Base-by-base conservation (phyloP, 768 basidiomycete species). In the Tricholoma bakamatsutake region DNA sequence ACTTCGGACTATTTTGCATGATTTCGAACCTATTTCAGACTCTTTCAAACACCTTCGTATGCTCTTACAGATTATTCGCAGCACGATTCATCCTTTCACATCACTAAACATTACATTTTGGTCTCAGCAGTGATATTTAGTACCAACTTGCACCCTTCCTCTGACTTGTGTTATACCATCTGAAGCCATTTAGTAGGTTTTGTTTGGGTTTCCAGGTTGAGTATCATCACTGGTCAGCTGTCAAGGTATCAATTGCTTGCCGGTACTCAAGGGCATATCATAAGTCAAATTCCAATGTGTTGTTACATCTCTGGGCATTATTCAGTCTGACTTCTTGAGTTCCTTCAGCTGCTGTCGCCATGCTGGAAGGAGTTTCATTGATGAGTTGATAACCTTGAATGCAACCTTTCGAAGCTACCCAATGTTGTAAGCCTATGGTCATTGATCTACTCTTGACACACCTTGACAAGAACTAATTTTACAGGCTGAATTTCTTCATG, bases 301-400 rank as follows among this genome's bases (percentile, higher is more conserved):
- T 12, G 49, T 47, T 1, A 73, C 68, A 54, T 75, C 67, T 2
- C 64, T 59, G 9, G 68, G 69, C 46, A 69, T 61, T 5, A 64
- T 54, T 7, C 55, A 15, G 2, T 11, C 24, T 5, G 35, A 40
- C 8, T 65, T 34, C 0, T 57, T 56, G n/a, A 18, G 28, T 15
- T 59, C 54, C 8, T 53, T 35, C 1, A 66, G 27, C 3, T 40
- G 45, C 5, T 59, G 62, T 4, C 66, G 50, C 46, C 53, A 54
- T 45, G 27, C 10, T 62, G 54, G 40, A 66, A 71, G 0, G 59
- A 66, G 4, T 53, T 57, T 18, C 53, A 7, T 17, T 24, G 21
- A 24, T 24, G 21, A 24, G 21, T 24, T 24, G 21, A 24, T 24
- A 24, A 24, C 21, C 3, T 52, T 39, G 50, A 46, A 57, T 24